Conservation (phyloP, 768 basidiomycete genomes). For the Termitomyces titanicus region DNA sequence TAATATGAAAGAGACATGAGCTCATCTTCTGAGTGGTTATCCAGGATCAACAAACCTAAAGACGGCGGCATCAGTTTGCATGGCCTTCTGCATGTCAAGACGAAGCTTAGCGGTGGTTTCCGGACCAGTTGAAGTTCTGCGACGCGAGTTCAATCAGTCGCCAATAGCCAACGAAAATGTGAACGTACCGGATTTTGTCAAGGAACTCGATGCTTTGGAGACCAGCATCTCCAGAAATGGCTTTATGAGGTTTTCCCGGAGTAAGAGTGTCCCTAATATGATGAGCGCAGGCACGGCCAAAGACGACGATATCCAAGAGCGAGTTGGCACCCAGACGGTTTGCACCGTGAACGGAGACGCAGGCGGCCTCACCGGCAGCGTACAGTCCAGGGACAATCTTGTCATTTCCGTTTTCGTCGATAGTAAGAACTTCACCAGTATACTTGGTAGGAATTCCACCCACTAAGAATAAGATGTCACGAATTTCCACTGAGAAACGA, state of each 20-base stretch:
- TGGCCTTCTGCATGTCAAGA: slow-evolving; percentile 97
- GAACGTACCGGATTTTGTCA: slow-evolving; percentile 70
- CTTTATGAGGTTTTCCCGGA: slow-evolving; percentile 89
- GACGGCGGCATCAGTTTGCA: slow-evolving; percentile 97
- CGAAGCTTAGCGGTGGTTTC: slow-evolving; percentile 88
- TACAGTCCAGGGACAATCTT: slow-evolving; percentile 94
- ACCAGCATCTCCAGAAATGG: slow-evolving; percentile 83
- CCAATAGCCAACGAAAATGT: not conserved
- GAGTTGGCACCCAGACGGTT: slow-evolving; percentile 99
- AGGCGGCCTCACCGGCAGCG: slow-evolving; percentile 98
- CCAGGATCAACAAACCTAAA: slow-evolving; percentile 56
- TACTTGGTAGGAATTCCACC: slow-evolving; percentile 99
- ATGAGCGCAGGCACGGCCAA: slow-evolving; percentile 98
- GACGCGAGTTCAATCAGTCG: not conserved
- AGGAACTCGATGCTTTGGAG: slow-evolving; percentile 80
- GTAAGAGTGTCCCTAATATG: slow-evolving; percentile 91
- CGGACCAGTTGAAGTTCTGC: slow-evolving; percentile 75
- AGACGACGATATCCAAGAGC: slow-evolving; percentile 97
- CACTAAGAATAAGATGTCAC: slow-evolving; percentile 47
- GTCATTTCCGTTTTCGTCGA: slow-evolving; percentile 88
- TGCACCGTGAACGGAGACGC: slow-evolving; percentile 98
- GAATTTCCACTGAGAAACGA: not conserved
- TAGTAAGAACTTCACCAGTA: slow-evolving; percentile 93
- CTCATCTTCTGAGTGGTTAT: not conserved
- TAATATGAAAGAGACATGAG: slow-evolving; percentile 23